These are phyloP conservation scores for Metschnikowia amazonensis DNA, from an alignment of 805 yeast genomes.

Conservation along the genomic window DNA sequence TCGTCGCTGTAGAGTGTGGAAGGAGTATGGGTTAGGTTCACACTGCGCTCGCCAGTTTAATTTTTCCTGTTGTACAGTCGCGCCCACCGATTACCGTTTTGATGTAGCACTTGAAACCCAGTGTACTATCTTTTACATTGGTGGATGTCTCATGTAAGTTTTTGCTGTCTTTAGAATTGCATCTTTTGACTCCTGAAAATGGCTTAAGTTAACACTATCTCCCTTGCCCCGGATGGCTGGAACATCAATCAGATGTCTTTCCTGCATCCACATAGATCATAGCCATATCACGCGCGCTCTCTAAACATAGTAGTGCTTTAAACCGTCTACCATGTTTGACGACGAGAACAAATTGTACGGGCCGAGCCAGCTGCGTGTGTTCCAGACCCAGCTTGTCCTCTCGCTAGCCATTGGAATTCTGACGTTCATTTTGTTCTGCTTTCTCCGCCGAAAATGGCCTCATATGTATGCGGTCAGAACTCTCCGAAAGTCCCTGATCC, in stretches of 20 bases:
- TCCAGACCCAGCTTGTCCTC: slow-evolving; percentile 50
- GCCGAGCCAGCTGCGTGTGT: slow-evolving; percentile 52
- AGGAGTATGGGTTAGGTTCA: neutral
- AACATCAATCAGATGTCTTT: neutral
- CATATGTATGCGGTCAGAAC: slow-evolving; percentile 55
- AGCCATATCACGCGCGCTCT: neutral
- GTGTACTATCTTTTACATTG: too few relatives aligned
- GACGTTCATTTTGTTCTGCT: slow-evolving; percentile 48
- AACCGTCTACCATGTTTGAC: slow-evolving; percentile 6
- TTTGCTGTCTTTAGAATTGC: too few relatives aligned
- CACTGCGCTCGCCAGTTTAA: slow-evolving; percentile 3
- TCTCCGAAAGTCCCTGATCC: slow-evolving; percentile 38
- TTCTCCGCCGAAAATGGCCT: slow-evolving; percentile 52
- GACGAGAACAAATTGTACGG: slow-evolving; percentile 31
- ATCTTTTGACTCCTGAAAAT: neutral
- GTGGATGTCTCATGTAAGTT: neutral
- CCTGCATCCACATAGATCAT: neutral
- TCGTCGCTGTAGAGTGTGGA: slow-evolving; percentile 3
- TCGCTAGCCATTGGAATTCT: slow-evolving; percentile 46
- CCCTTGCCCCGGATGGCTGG: neutral
- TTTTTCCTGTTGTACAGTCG: slow-evolving; percentile 4
- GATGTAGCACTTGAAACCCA: neutral
- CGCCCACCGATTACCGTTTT: neutral
- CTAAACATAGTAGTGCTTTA: neutral
- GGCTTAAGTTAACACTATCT: too few relatives aligned